Percentiles rank a stretch among this genome's conserved stretches.
Evolutionary conservation across 306 rosid species (phyloP).

Genomic region (Gastrolobium bilobum): DNA sequence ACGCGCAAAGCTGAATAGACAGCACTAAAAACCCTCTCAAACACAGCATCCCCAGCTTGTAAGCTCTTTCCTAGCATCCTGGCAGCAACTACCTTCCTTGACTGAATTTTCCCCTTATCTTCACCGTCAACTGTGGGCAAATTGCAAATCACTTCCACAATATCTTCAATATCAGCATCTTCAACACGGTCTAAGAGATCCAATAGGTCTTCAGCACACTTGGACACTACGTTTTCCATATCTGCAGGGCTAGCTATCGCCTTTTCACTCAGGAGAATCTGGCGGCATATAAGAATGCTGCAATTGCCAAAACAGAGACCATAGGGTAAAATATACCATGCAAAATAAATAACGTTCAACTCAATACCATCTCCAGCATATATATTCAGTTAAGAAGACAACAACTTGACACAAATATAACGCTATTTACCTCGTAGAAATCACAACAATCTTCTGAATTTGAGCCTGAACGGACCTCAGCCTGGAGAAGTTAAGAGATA

Average conservation of each 20-base stretch:
- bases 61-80: constrained; percentile 85
- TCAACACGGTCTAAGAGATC: constrained; percentile 64
- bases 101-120: constrained; percentile 54
- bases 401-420: constrained; percentile 18
- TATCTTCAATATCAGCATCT: constrained; percentile 75
- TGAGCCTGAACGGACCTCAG: constrained; percentile 90
- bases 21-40: constrained; percentile 78
- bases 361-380: constrained; percentile 2
- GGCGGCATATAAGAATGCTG: constrained; percentile 90
- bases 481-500: constrained; percentile 73
- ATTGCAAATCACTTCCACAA: constrained; percentile 70
- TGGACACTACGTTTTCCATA: constrained; percentile 59
- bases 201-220: constrained; percentile 62
- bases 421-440: constrained; percentile 68
- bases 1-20: constrained; percentile 77
- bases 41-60: constrained; percentile 89
- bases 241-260: constrained; percentile 58
- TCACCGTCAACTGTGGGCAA: constrained; percentile 50
- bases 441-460: constrained; percentile 85
- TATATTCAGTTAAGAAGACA: neutral
- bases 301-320: constrained; percentile 43
- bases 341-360: neutral
- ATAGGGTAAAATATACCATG: neutral
- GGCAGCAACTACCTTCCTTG: constrained; percentile 67
- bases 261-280: constrained; percentile 77